These are phyloP conservation scores for Blastobotrys apis DNA, from an alignment of 1,139 yeast species.

Conservation along the genomic window DNA sequence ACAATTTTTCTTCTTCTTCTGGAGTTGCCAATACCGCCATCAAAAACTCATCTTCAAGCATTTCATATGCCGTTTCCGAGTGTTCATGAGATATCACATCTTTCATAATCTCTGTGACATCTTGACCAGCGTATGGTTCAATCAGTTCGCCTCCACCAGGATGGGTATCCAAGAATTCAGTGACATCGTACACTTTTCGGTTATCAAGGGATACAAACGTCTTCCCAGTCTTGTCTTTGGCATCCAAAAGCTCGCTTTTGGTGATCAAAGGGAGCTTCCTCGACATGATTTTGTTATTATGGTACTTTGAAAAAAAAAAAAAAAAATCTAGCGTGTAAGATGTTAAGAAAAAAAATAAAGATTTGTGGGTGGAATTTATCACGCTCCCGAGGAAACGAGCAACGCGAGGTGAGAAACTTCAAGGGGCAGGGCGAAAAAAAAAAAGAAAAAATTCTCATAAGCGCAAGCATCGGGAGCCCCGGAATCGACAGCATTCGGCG, in stretches of 20 bases:
- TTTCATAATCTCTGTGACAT: slow-evolving; percentile 73
- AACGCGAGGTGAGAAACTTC: no score
- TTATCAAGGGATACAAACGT: slow-evolving; percentile 57
- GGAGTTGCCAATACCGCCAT: slow-evolving; percentile 60
- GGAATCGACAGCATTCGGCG: no score
- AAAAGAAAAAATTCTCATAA: no score
- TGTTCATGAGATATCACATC: slow-evolving; percentile 68
- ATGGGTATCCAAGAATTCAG: slow-evolving; percentile 72
- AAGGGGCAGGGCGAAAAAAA: no score
- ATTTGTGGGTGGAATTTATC: no score
- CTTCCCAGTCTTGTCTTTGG: slow-evolving; percentile 15
- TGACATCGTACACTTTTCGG: slow-evolving; percentile 80
- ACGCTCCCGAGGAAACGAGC: no score
- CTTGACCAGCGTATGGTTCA: slow-evolving; percentile 75
- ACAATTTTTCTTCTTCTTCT: slow-evolving; percentile 54
- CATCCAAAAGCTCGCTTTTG: slow-evolving; percentile 21
- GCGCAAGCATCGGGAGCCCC: no score
- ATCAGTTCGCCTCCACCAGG: slow-evolving; percentile 84
- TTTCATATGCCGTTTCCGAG: slow-evolving; percentile 82
- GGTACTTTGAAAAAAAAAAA: background rate
- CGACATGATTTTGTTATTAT: background rate
- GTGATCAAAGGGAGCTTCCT: slow-evolving; percentile 24
- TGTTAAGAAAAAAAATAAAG: no score
- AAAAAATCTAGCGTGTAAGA: background rate
- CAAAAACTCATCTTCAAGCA: slow-evolving; percentile 70